These are phyloP conservation scores for Prunus salicina DNA, from an alignment of 306 rosid genomes.

Conservation along the genomic window DNA sequence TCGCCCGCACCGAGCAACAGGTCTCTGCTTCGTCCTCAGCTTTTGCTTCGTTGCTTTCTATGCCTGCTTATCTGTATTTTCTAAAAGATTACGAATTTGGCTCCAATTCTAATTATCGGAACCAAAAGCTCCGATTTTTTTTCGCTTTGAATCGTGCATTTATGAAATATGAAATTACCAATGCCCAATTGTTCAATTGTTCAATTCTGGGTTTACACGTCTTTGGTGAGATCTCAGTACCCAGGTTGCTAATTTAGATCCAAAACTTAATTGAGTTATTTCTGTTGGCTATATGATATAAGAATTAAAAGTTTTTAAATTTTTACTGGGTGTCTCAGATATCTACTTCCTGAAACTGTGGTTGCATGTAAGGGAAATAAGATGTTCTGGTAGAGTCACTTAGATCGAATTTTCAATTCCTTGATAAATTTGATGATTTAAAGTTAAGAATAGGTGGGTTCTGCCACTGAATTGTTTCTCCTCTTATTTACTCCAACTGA, in stretches of 20 bases:
- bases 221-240: not conserved
- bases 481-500: not conserved
- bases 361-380: not conserved
- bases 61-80: not conserved
- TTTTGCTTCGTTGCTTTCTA: not conserved
- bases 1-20: constrained; percentile 86
- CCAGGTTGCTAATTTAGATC: not conserved
- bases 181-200: not conserved
- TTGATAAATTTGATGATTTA: not conserved
- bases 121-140: not conserved
- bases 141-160: not conserved
- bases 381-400: not conserved
- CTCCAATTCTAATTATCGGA: not conserved
- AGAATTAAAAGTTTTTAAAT: not conserved
- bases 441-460: not conserved
- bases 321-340: not conserved
- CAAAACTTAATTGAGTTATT: not conserved
- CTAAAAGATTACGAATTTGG: not conserved
- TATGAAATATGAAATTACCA: not conserved
- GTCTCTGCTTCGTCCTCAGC: constrained; percentile 27
- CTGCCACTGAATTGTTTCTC: not conserved
- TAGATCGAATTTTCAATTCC: not conserved
- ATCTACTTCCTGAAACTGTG: not conserved
- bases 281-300: not conserved
- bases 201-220: not conserved